Conservation (phyloP, 805 yeast genomes). For the Torulaspora maleeae region DNA sequence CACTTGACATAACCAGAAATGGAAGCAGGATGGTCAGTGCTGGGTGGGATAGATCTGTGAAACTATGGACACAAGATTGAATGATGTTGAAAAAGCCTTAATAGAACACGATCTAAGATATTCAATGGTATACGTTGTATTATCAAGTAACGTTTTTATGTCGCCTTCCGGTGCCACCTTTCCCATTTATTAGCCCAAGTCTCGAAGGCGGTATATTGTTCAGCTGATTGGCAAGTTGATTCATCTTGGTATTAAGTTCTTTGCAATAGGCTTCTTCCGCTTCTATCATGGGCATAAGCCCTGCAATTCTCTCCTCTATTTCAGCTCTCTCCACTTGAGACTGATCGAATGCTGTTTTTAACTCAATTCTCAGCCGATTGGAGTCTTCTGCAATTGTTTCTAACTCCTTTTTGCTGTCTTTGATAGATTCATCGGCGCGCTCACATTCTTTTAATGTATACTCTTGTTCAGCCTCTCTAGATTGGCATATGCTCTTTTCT, state of each 20-base stretch:
- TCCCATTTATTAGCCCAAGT: constrained; percentile 20
- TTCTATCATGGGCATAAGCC: constrained; percentile 12
- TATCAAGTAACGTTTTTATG: constrained; percentile 9
- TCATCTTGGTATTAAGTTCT: constrained; percentile 17
- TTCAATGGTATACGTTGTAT: background rate
- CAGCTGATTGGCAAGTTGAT: constrained; percentile 18
- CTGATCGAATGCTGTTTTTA: constrained; percentile 13
- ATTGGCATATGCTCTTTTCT: constrained; percentile 42
- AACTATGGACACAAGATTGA: constrained; percentile 46
- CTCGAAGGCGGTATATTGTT: constrained; percentile 26
- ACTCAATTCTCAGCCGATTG: constrained; percentile 12
- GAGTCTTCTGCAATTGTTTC: constrained; percentile 13
- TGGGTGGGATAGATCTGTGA: constrained; percentile 83
- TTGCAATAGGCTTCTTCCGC: constrained; percentile 13
- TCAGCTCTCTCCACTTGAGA: constrained; percentile 7
- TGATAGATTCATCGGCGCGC: constrained; percentile 48
- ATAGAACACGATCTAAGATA: no score
- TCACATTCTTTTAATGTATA: constrained; percentile 59
- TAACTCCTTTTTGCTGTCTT: constrained; percentile 41
- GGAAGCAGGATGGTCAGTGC: constrained; percentile 50
- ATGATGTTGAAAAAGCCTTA: background rate
- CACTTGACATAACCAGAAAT: constrained; percentile 51
- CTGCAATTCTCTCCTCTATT: constrained; percentile 12
- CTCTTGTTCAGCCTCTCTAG: constrained; percentile 52
- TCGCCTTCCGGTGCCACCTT: constrained; percentile 14